Evolutionary conservation across 164 flowering plant species (phyloP).

Genomic region (Protea cynaroides): DNA sequence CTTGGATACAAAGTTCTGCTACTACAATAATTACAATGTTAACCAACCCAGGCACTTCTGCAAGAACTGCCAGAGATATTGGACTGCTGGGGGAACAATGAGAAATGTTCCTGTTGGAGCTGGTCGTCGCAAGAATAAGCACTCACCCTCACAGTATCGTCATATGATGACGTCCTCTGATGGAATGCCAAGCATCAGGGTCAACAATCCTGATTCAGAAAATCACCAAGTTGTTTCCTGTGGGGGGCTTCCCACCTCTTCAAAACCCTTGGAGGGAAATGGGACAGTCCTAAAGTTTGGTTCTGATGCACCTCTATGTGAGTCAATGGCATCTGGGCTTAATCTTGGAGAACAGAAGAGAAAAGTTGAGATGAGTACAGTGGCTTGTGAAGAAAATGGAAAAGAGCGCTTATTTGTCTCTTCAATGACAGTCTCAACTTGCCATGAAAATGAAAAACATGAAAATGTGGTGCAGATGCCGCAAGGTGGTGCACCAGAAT

Average conservation of each 20-base stretch:
- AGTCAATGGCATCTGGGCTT: slow-evolving; percentile 36
- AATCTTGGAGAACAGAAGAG: slow-evolving; percentile 32
- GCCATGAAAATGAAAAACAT: slow-evolving; percentile 17
- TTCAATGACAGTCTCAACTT: slow-evolving; percentile 16
- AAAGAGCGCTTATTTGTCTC: slow-evolving; percentile 29
- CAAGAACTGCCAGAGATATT: slow-evolving; percentile 48
- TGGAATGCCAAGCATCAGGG: slow-evolving; percentile 18
- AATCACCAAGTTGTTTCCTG: slow-evolving; percentile 23
- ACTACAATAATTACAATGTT: slow-evolving; percentile 53
- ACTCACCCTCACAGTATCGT: slow-evolving; percentile 29
- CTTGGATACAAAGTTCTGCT: slow-evolving; percentile 46
- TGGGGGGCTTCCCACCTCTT: slow-evolving; percentile 17
- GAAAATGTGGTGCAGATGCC: slow-evolving; percentile 16
- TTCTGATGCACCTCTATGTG: slow-evolving; percentile 34
- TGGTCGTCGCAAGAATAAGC: slow-evolving; percentile 45
- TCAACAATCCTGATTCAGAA: slow-evolving; percentile 17
- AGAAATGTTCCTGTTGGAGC: slow-evolving; percentile 54
- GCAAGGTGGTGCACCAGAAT: slow-evolving; percentile 9
- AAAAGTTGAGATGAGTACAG: slow-evolving; percentile 13
- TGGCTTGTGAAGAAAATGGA: slow-evolving; percentile 15
- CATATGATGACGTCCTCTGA: slow-evolving; percentile 29
- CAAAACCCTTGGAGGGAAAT: slow-evolving; percentile 18
- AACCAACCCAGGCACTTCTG: slow-evolving; percentile 55
- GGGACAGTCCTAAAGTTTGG: slow-evolving; percentile 36
- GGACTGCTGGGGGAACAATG: slow-evolving; percentile 57